Evolutionary conservation across 805 yeast species (phyloP).

Genomic region (Metschnikowia sp.): DNA sequence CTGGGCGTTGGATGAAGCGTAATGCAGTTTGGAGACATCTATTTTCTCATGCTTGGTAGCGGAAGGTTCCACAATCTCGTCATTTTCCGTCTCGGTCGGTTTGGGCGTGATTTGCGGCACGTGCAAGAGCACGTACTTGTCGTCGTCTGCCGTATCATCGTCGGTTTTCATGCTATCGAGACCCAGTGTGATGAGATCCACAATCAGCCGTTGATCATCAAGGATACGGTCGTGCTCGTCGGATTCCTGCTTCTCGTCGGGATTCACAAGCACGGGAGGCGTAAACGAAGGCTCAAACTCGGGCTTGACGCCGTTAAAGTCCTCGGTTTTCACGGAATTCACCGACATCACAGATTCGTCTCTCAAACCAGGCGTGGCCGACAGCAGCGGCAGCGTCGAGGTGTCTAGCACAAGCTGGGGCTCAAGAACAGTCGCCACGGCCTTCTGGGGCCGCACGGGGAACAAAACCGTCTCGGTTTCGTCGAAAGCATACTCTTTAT

Average conservation of each 20-base stretch:
- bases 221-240: constrained; percentile 30
- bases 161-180: constrained; percentile 21
- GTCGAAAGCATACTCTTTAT: constrained; percentile 51
- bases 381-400: constrained; percentile 18
- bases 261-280: constrained; percentile 8
- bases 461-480: constrained; percentile 55
- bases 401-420: constrained; percentile 22
- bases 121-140: constrained; percentile 42
- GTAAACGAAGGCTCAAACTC: constrained; percentile 7
- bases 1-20: constrained; percentile 10
- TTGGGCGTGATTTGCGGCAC: constrained; percentile 43
- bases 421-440: constrained; percentile 21
- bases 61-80: neutral
- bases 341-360: constrained; percentile 8
- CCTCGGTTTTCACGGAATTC: constrained; percentile 29
- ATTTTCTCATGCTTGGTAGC: neutral
- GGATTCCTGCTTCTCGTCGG: constrained; percentile 26
- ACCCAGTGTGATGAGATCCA: constrained; percentile 24
- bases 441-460: constrained; percentile 68
- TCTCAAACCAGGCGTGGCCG: constrained; percentile 6
- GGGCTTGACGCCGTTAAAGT: constrained; percentile 29
- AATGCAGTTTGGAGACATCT: constrained; percentile 4
- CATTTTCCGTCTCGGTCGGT: neutral
- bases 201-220: constrained; percentile 30
- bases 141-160: constrained; percentile 7